Evolutionary conservation across 2,329 filamentous ascomycete genomes (phyloP).

Genomic region (Pseudomassariella vexata): DNA sequence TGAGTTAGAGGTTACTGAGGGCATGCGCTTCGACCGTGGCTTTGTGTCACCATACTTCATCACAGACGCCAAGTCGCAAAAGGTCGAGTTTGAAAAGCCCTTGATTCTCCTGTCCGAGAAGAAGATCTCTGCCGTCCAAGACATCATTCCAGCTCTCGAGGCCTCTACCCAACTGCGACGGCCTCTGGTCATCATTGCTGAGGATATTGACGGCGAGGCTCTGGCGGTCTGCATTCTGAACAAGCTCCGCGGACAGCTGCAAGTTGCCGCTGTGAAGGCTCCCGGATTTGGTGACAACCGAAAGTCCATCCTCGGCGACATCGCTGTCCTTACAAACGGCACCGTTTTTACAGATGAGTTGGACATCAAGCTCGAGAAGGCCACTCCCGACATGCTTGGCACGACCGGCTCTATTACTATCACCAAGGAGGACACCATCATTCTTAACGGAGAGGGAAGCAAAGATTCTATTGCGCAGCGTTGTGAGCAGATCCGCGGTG

Average conservation of each 20-base stretch:
- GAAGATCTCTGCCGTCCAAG: constrained; percentile 99
- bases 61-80: constrained; percentile 96
- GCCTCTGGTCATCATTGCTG: constrained; percentile 95
- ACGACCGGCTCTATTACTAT: constrained; percentile 98
- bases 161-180: constrained; percentile 92
- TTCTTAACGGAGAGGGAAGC: constrained; percentile 92
- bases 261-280: constrained; percentile 97
- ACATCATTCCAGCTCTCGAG: constrained; percentile 97
- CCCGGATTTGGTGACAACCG: constrained; percentile 99
- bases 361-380: constrained; percentile 98
- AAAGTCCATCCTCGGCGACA: constrained; percentile 97
- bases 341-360: constrained; percentile 98
- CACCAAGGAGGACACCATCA: constrained; percentile 99
- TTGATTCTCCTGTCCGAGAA: constrained; percentile 98
- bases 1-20: constrained; percentile 98
- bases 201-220: constrained; percentile 98
- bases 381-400: constrained; percentile 90
- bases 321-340: constrained; percentile 91
- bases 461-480: constrained; percentile 92
- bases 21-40: constrained; percentile 99
- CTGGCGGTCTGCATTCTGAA: constrained; percentile 98
- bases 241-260: constrained; percentile 99
- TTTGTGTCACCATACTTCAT: constrained; percentile 99
- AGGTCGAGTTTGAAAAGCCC: constrained; percentile 99
- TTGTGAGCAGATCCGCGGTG: constrained; percentile 97